phyloP scores from a whole-genome alignment of 2,329 filamentous ascomycete species.

The Aspergillus felis region DNA sequence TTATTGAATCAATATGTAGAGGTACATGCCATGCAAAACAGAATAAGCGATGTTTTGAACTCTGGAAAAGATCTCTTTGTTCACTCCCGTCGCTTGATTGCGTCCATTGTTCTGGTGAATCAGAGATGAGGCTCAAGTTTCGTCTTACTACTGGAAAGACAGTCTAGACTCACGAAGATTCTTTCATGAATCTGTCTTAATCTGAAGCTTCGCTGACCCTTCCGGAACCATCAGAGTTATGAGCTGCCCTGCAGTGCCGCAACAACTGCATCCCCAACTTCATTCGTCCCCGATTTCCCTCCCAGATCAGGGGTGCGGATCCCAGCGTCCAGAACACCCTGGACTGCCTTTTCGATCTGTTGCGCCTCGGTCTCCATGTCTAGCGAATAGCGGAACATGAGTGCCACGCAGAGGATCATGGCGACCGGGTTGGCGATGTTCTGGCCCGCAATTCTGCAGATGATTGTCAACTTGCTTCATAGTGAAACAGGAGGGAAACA shows the following conservation, averaged over 20 bases:
- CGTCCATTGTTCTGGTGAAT: neutral
- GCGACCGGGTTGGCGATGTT: conserved; percentile 85
- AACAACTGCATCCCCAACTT: conserved; percentile 74
- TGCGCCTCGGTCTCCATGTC: conserved; percentile 70
- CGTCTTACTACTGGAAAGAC: too few species aligned
- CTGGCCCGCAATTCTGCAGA: conserved; percentile 72
- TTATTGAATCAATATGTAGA: neutral
- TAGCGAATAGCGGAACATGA: conserved; percentile 91
- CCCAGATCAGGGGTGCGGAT: conserved; percentile 77
- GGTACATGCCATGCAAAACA: neutral
- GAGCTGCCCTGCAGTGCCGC: conserved; percentile 53
- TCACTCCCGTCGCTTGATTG: neutral
- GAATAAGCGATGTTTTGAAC: neutral
- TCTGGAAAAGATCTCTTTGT: neutral
- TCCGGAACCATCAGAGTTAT: too few species aligned
- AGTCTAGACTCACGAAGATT: too few species aligned
- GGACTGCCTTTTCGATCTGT: conserved; percentile 75
- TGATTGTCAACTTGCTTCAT: neutral
- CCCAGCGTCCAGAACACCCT: conserved; percentile 69
- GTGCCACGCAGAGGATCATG: conserved; percentile 81
- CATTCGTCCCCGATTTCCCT: conserved; percentile 64
- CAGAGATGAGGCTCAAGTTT: neutral
- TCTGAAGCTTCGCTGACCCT: too few species aligned
- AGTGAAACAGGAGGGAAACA: neutral
- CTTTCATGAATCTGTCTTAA: neutral